Evolutionary conservation across 1,284 basidiomycete species (phyloP), one percentile per base, ranked within the genome.

Genomic region (Cryptococcus jaspeensis): DNA sequence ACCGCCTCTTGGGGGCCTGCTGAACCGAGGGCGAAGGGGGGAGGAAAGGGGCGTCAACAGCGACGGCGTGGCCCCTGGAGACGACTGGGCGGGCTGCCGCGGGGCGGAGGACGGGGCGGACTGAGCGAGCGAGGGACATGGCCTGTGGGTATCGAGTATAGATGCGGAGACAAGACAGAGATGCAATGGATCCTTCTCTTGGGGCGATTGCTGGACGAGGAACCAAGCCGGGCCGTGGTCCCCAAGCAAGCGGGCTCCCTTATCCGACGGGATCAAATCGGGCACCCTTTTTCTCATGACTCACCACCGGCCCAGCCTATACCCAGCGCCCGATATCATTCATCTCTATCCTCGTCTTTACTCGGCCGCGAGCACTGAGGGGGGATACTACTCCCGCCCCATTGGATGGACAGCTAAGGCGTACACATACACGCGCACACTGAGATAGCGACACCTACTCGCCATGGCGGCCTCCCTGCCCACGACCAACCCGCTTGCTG

Each of bases 21-120:
- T 52, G 52, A 28, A 50, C 47, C 9, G 56, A 47, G 38, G 61
- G 52, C 13, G 53, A 55, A 3, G 60, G 58, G 13, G 62, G 53
- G 8, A 62, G 52, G 38, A 58, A 60, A 53, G 65, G 65, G 13
- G 66, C 62, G 50, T 73, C 70, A 45, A 72, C 70, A 12, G 71
- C 70, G 36, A 67, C 71, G 25, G 70, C 71, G 52, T 71, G 70
- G 15, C 71, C 70, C 41, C 71, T 23, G 35, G 58, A 48, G 51
- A 55, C 25, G 6, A 55, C 37, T 9, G 49, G 22, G 16, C 48
- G 56, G 18, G 37, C 37, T 36, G 25, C n/a, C 12, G 23, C 20
- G 44, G 18, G 28, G 38, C n/a, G 20, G 51, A 45, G 15, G 52
- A 46, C 52, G 16, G 50, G 39, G 22, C 56, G 32, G 36, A 54